Base-by-base conservation (phyloP, 306 rosid genomes). In the Malus fusca region DNA sequence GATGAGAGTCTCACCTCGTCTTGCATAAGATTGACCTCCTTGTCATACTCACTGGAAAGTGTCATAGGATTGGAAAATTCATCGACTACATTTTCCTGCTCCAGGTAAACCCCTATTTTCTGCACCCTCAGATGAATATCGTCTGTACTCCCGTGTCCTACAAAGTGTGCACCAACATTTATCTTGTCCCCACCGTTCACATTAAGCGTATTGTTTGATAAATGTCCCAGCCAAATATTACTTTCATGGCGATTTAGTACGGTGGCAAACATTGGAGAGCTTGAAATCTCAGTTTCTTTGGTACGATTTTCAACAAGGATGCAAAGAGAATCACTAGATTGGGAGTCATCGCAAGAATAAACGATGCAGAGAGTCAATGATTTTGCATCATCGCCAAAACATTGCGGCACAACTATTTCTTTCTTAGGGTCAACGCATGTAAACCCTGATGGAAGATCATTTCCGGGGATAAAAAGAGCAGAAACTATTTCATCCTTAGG, bases 401-500 rank as follows among this genome's bases (percentile, higher is more conserved):
- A 2, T 11, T 44, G 75, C 0, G 84, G 84, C 53, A 48, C 53
- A 15, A 8, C 14, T 4, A 56, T 56, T 56, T n/a, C 61, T 21
- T 22, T 4, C 11, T 1, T 1, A 8, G 12, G 12, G 22, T 9
- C 44, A 40, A 56, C 17, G 63, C 26, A 35, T 1, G 4, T 60
- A 21, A 83, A 70, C 83, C 78, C 66, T 2, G 15, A 46, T 0
- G 82, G 80, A 58, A 75, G 17, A 31, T 78, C 56, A 21, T 74
- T 42, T 18, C 75, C 82, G 2, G 53, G 82, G 33, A 74, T 26
- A 23, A 53, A 74, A 69, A 75, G 5, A 4, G 40, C 8, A 35
- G 40, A 6, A 15, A 8, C 26, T 4, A 56, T 56, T 56, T n/a
- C 61, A 56, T 22, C 26, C 11, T 1, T 9, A 8, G 25, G 25